A percentile compares a stretch with the other conserved stretches of the same genome.
Conservation (phyloP, 192 early-diverging fungal species). For the Phlyctochytrium bullatum region DNA sequence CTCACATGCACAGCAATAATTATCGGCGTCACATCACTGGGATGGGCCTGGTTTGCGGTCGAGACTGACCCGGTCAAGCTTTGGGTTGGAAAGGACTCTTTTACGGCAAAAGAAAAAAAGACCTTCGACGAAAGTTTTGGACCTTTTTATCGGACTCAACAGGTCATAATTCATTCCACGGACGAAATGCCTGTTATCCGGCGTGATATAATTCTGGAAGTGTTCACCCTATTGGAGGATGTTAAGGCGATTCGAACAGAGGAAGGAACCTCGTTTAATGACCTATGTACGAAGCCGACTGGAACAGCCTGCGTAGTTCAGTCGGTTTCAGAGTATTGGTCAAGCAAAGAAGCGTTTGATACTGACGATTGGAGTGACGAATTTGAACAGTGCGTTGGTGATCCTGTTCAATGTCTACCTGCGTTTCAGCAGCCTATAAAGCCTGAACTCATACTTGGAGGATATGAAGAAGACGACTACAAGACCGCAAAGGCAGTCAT, state of each 20-base stretch:
- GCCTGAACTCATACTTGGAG: neutral
- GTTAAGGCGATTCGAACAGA: neutral
- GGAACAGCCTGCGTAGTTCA: neutral
- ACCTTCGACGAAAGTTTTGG: neutral
- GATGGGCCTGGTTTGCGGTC: neutral
- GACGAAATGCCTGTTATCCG: neutral
- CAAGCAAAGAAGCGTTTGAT: neutral
- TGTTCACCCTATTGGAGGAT: neutral
- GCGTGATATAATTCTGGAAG: neutral
- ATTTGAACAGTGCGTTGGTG: neutral
- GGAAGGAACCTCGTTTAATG: neutral
- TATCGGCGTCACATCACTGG: neutral
- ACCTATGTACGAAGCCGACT: neutral
- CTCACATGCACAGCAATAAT: neutral
- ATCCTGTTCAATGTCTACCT: neutral
- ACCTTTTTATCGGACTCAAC: neutral
- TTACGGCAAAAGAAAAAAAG: neutral
- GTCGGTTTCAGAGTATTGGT: neutral
- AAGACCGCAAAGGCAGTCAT: neutral
- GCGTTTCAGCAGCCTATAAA: neutral
- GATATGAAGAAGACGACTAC: neutral
- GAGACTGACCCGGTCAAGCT: neutral
- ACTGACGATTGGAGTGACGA: neutral
- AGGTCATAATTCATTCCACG: neutral
- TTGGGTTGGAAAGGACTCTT: constrained; percentile 2